Base-by-base conservation (phyloP, 1,284 basidiomycete genomes). In the Chiua sp. region DNA sequence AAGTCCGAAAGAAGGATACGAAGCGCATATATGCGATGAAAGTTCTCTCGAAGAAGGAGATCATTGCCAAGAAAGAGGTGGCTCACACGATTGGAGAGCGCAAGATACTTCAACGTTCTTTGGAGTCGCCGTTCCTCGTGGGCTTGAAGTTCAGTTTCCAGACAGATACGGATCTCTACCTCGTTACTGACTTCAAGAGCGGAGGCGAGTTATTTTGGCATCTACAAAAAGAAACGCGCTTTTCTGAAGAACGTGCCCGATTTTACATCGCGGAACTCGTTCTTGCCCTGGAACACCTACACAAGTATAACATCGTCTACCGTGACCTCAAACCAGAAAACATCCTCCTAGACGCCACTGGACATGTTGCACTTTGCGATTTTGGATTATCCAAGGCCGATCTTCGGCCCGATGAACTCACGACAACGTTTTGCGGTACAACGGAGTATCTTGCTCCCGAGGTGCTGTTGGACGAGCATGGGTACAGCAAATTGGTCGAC, bases 1-100 rank as follows among this genome's bases (percentile, higher is more conserved):
- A 99, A 78, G 97, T 99, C 46, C 92, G 97, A 62, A 99, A 99
- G 80, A 90, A 85, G 75, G 97, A 99, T 80, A 99, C 98, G 49
- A 93, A 94, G 76, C 93, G 98, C 55, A 99, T 99, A 80, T 99
- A 98, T 79, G 98, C 98, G 57, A 99, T 99, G 97, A 99, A 99
- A 76, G 94, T 99, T 53, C 85, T 99, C 39, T 96, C 93, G 44
- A 99, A 99, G 82, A 96, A 94, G 79, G 98, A 99, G 77, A 99
- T 99, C 70, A 90, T 98, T 59, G 94, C 94, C 51, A 99, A 98
- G 83, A 99, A 99, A 79, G 98, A 99, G 77, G 96, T 99, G 47
- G 96, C 96, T 8, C 98, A 99, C 76, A 99, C 97, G 18, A 98
- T 99, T 66, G 98, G 98, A 71, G 98, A 99, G 78, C 92, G 98